Evolutionary conservation across 2,329 filamentous ascomycete genomes (phyloP).

Genomic region (Dothideomycetes sp.): DNA sequence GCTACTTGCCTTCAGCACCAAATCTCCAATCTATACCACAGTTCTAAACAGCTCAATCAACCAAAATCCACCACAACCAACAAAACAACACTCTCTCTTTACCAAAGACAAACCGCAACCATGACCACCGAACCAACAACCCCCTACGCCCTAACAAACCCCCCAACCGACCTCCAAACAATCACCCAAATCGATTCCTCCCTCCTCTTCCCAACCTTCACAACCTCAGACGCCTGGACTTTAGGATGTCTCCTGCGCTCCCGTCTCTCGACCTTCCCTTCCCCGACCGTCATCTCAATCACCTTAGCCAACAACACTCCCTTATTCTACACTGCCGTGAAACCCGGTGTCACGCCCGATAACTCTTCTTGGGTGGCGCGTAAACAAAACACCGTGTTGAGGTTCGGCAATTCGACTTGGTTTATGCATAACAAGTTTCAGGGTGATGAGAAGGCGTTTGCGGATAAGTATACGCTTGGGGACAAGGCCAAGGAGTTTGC

Average conservation of each 20-base stretch:
- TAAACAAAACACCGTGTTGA: slow-evolving; percentile 62
- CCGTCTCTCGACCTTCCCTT: slow-evolving; percentile 48
- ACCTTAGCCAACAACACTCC: slow-evolving; percentile 49
- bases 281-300: slow-evolving; percentile 56
- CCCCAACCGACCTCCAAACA: slow-evolving; percentile 15
- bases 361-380: slow-evolving; percentile 47
- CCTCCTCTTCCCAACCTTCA: slow-evolving; percentile 48
- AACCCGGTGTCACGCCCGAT: slow-evolving; percentile 59
- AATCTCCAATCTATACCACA: background rate
- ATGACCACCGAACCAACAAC: background rate
- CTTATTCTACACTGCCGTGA: slow-evolving; percentile 61
- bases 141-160: slow-evolving; percentile 10
- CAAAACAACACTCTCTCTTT: background rate
- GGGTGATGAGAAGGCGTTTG: slow-evolving; percentile 56
- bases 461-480: slow-evolving; percentile 54
- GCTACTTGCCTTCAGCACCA: background rate
- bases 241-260: slow-evolving; percentile 56
- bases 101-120: background rate
- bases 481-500: slow-evolving; percentile 53
- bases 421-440: slow-evolving; percentile 58
- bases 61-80: background rate
- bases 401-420: slow-evolving; percentile 64
- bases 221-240: slow-evolving; percentile 53
- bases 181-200: slow-evolving; percentile 29
- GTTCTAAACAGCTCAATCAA: background rate